Evolutionary conservation across 768 basidiomycete species (phyloP).

Genomic region (Mycena pura): DNA sequence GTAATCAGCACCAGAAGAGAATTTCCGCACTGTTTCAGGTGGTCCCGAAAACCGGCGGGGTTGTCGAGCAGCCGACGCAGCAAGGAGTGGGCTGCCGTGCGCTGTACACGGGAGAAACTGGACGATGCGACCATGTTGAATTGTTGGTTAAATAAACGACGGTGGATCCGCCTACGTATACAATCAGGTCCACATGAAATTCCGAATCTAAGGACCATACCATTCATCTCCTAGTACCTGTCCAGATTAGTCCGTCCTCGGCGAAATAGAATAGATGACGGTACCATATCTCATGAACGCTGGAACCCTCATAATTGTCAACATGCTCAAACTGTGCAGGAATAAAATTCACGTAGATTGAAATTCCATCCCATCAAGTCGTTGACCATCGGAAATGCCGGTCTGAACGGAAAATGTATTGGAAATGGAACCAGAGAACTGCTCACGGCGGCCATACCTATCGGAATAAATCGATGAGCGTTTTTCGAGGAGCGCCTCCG

Average conservation of each 20-base stretch:
- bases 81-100: constrained; percentile 15
- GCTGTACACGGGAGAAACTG: neutral
- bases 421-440: constrained; percentile 2
- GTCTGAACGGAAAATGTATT: neutral
- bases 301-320: neutral
- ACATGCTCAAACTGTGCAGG: neutral
- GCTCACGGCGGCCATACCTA: constrained; percentile 40
- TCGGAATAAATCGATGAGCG: constrained; percentile 47
- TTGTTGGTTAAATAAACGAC: constrained; percentile 9
- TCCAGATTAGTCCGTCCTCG: neutral
- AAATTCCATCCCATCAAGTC: constrained; percentile 23
- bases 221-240: constrained; percentile 2
- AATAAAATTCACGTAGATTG: neutral
- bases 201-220: neutral
- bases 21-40: constrained; percentile 10
- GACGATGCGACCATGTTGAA: neutral
- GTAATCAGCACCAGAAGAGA: neutral
- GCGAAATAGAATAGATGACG: neutral
- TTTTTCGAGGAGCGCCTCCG: constrained; percentile 45
- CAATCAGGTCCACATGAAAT: neutral
- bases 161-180: constrained; percentile 9
- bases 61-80: constrained; percentile 16
- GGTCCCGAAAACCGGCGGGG: neutral
- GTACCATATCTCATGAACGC: constrained; percentile 18
- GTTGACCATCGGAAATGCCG: constrained; percentile 11